phyloP scores from a whole-genome alignment of 2,329 filamentous ascomycete genomes.

The Pseudopithomyces chartarum region DNA sequence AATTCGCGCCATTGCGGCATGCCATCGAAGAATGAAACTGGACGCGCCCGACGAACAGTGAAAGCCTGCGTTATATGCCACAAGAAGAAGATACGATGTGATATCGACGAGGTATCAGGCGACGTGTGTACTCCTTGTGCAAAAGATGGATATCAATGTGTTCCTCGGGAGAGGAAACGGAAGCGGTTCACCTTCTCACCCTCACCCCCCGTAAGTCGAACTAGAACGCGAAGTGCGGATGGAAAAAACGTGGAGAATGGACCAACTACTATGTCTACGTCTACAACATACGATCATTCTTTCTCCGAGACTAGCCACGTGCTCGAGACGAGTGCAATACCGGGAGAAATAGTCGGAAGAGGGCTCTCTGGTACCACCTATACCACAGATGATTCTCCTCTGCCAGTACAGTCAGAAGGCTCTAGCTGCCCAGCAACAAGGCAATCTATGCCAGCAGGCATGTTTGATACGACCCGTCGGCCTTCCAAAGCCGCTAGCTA shows the following conservation, averaged over 20 bases:
- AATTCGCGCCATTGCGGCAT: conserved; percentile 2
- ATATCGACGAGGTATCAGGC: conserved; percentile 35
- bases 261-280: neutral
- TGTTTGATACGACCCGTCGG: conserved; percentile 19
- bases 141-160: conserved; percentile 39
- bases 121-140: conserved; percentile 47
- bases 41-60: conserved; percentile 31
- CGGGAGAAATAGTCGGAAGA: conserved; percentile 25
- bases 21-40: conserved; percentile 23
- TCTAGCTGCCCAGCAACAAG: conserved; percentile 22
- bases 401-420: conserved; percentile 22
- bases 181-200: conserved; percentile 41
- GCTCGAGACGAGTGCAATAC: conserved; percentile 14
- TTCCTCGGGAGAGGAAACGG: conserved; percentile 37
- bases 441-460: conserved; percentile 18
- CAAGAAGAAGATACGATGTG: conserved; percentile 48
- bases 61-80: conserved; percentile 51
- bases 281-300: neutral
- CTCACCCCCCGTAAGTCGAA: conserved; percentile 27
- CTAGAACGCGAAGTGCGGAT: conserved; percentile 19
- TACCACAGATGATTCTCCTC: conserved; percentile 23
- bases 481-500: conserved; percentile 36
- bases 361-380: conserved; percentile 27
- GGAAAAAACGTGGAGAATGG: neutral
- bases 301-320: too few species aligned